These are phyloP conservation scores for Hirsutella thompsonii DNA, from an alignment of 2,329 filamentous ascomycete species.

Conservation along the genomic window DNA sequence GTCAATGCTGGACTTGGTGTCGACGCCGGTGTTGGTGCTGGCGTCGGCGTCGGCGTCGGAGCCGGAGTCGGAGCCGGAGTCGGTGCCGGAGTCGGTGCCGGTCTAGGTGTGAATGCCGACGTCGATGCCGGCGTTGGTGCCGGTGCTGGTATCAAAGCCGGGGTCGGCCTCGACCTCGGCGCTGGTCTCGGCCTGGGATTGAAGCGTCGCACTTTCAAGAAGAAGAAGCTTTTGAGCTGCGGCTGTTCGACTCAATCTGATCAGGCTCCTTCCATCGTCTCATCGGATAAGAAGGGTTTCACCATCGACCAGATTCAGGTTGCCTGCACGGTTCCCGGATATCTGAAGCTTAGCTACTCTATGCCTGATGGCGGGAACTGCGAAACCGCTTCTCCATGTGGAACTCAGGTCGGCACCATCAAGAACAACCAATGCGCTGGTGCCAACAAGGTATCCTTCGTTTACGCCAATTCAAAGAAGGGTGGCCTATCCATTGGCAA, in stretches of 20 bases:
- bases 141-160: too few species aligned
- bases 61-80: too few species aligned
- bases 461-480: slow-evolving; percentile 46
- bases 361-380: slow-evolving; percentile 76
- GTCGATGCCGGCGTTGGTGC: too few species aligned
- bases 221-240: slow-evolving; percentile 47
- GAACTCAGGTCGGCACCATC: slow-evolving; percentile 52
- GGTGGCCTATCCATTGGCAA: slow-evolving; percentile 10
- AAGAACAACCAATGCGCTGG: slow-evolving; percentile 87
- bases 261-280: slow-evolving; percentile 41
- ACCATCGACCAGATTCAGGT: slow-evolving; percentile 67
- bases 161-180: too few species aligned
- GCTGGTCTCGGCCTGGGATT: too few species aligned
- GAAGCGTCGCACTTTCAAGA: too few species aligned
- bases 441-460: slow-evolving; percentile 66
- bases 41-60: too few species aligned
- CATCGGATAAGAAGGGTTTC: slow-evolving; percentile 35
- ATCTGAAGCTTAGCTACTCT: slow-evolving; percentile 74
- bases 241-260: slow-evolving; percentile 30
- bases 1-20: too few species aligned
- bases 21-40: too few species aligned
- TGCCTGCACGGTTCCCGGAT: slow-evolving; percentile 59
- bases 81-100: too few species aligned
- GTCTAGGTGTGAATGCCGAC: too few species aligned
- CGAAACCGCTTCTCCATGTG: slow-evolving; percentile 64